Evolutionary conservation across 805 yeast genomes (phyloP), one percentile per base, ranked within the genome.

Genomic region (Saccharomycopsis sp.): DNA sequence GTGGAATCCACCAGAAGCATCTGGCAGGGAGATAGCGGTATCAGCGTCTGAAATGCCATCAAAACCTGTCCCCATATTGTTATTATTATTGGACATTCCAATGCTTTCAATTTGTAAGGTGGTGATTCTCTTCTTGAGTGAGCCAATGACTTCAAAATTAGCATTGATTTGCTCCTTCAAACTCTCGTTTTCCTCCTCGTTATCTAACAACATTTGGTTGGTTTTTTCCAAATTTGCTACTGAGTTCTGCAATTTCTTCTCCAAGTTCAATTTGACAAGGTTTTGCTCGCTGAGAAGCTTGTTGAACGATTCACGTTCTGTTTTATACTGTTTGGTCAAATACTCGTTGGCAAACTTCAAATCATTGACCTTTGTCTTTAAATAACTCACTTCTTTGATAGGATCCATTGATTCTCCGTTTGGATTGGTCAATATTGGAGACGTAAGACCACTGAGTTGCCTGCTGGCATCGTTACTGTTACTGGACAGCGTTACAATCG

Each of bases 271-370:
- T 50, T 69, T 75, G 55, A 70, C 73, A 59, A 72, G 71, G 50
- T 79, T 69, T 62, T 73, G 73, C 41, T 75, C 79, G 63, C 72
- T 75, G 44, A 77, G 71, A 1, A 74, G 64, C 61, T 75, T 76
- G 54, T 70, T 63, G 14, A 76, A 74, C 57, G 69, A 71, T 56
- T 76, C 78, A 58, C 76, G 68, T 19, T 78, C 72, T 50, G 74
- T 70, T 60, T 75, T 79, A 63, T 75, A 77, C 63, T 77, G 80
- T 67, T 76, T 77, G 34, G 73, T 65, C 54, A 77, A 71, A 63
- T 76, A 77, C 58, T 76, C 78, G 62, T 76, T 78, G 9, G 78
- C 73, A 64, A 77, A 77, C 54, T 75, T 70, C 62, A 77, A 70
- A 62, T 77, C 81, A 60, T 69, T 74, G 56, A 77, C 67, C 5